Evolutionary conservation across 768 basidiomycete species (phyloP).

Genomic region (Trichaptum fuscoviolaceum): DNA sequence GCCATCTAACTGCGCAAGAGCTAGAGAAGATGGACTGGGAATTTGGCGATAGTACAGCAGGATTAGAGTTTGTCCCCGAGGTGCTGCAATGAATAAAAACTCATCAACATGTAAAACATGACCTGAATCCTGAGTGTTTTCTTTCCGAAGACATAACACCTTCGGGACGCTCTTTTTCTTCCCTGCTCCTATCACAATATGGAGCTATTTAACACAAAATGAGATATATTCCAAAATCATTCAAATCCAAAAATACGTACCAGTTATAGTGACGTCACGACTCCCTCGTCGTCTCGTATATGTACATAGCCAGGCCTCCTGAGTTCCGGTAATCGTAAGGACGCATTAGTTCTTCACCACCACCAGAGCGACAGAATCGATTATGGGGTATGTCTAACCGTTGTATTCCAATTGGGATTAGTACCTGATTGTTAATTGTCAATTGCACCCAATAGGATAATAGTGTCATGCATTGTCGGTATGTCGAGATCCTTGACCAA

Average conservation of each 20-base stretch:
- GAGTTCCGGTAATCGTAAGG: not conserved
- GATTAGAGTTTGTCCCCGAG: too few species aligned
- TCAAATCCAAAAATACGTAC: not conserved
- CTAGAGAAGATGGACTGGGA: too few species aligned
- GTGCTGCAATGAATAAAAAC: too few species aligned
- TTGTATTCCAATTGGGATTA: not conserved
- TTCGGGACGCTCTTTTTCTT: too few species aligned
- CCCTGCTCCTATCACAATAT: too few species aligned
- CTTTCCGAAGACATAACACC: too few species aligned
- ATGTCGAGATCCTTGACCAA: not conserved
- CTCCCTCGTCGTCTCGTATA: not conserved
- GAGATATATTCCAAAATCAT: not conserved
- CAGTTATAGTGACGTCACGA: not conserved
- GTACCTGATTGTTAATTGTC: too few species aligned
- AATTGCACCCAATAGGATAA: not conserved
- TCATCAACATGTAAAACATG: too few species aligned
- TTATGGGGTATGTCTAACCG: not conserved
- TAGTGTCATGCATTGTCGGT: not conserved
- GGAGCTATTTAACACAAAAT: not conserved
- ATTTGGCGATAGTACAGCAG: too few species aligned
- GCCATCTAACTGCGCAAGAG: too few species aligned
- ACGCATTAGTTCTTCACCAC: not conserved
- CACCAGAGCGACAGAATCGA: not conserved
- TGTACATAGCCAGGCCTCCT: not conserved
- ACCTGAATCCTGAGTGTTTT: too few species aligned